Evolutionary conservation across 2,329 filamentous ascomycete species (phyloP).

Genomic region (Polychaeton citri): DNA sequence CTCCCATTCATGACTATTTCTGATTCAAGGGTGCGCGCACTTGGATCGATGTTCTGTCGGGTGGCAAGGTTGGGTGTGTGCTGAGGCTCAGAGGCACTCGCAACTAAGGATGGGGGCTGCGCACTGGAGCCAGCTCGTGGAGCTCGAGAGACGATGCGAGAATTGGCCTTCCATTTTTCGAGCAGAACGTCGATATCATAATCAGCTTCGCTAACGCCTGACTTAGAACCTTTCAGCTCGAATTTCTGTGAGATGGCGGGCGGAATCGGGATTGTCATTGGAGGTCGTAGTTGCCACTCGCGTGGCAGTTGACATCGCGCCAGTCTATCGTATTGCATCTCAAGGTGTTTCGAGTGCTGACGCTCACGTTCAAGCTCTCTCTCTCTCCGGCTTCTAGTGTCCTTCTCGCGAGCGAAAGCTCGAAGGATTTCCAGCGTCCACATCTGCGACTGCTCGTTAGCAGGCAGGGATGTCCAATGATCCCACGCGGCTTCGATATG

Average conservation of each 20-base stretch:
- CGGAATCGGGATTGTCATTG: constrained; percentile 24
- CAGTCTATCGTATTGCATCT: constrained; percentile 21
- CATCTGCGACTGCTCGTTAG: constrained; percentile 27
- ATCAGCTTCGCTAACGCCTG: constrained; percentile 8
- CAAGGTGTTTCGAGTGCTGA: constrained; percentile 29
- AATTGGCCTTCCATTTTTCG: constrained; percentile 14
- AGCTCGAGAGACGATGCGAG: constrained; percentile 11
- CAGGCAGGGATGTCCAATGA: constrained; percentile 58
- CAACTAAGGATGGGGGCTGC: not conserved
- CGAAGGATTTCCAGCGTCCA: constrained; percentile 36
- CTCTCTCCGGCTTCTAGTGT: constrained; percentile 23
- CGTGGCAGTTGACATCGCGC: constrained; percentile 20
- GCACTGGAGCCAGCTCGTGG: constrained; percentile 1
- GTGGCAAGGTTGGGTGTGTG: constrained; percentile 1
- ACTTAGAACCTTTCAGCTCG: not conserved
- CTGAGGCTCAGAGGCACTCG: not conserved
- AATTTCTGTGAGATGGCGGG: not conserved
- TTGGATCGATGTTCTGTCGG: constrained; percentile 2
- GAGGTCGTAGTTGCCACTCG: constrained; percentile 20
- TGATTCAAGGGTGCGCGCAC: constrained; percentile 2
- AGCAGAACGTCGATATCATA: constrained; percentile 17
- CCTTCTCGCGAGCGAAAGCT: constrained; percentile 28
- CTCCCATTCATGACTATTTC: constrained; percentile 17
- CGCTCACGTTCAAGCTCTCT: constrained; percentile 26
- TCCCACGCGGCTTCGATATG: constrained; percentile 67